Conservation (phyloP, 257 asterid genomes). For the Primulina tabacum region DNA sequence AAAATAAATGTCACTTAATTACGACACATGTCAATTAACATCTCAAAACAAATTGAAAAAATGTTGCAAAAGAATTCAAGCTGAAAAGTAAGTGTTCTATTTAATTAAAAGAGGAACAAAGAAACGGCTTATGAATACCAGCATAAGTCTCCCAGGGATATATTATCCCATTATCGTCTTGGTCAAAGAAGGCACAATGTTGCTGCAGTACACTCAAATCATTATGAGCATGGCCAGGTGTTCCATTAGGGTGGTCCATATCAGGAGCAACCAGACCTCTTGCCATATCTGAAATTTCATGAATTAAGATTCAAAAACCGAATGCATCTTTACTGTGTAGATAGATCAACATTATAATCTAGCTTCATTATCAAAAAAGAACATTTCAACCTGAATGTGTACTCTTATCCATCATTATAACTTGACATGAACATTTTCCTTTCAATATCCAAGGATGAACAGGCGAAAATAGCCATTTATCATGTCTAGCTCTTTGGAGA, state of each 20-base stretch:
- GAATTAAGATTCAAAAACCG: neutral
- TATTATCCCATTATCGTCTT: slow-evolving; percentile 68
- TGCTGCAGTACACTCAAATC: slow-evolving; percentile 80
- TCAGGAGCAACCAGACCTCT: slow-evolving; percentile 68
- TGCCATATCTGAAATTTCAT: slow-evolving; percentile 53
- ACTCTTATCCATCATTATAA: neutral
- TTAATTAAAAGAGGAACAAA: neutral
- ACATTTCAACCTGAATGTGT: neutral
- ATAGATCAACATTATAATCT: neutral
- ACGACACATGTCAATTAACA: neutral
- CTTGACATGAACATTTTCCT: neutral
- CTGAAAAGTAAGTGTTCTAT: neutral
- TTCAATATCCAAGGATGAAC: neutral
- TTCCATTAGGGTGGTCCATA: slow-evolving; percentile 73
- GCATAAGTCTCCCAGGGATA: slow-evolving; percentile 72
- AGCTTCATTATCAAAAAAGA: neutral
- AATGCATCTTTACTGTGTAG: no score
- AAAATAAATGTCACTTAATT: neutral
- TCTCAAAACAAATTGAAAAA: neutral
- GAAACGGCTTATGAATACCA: slow-evolving; percentile 23
- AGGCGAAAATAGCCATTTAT: neutral
- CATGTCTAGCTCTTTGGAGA: neutral
- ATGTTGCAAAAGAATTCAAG: neutral
- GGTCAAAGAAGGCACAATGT: slow-evolving; percentile 80
- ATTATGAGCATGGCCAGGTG: slow-evolving; percentile 57